These are phyloP conservation scores for Paradendryphiella salina DNA, from an alignment of 2,329 filamentous ascomycete genomes.

Conservation along the genomic window DNA sequence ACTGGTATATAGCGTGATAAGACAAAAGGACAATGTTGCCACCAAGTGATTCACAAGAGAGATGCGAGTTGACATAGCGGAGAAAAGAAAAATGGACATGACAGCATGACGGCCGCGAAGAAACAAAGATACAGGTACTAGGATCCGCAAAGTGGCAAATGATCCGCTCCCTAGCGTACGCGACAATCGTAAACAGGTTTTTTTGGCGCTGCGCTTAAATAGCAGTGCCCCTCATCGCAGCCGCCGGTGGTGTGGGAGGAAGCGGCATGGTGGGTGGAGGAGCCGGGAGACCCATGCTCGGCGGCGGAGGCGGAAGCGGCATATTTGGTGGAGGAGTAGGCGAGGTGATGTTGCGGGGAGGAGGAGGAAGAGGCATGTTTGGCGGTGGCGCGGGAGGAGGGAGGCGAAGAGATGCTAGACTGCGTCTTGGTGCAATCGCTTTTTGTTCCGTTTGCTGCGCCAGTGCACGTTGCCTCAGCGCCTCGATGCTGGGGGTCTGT, in stretches of 20 bases:
- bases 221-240: constrained; percentile 2
- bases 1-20: constrained; percentile 12
- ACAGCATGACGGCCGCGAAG: constrained; percentile 2
- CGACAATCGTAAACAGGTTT: background rate
- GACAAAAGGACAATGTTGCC: background rate
- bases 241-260: constrained; percentile 13
- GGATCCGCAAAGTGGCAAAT: background rate
- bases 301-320: constrained; percentile 17
- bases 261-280: constrained; percentile 17
- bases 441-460: constrained; percentile 19
- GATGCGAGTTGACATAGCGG: background rate
- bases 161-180: background rate
- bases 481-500: constrained; percentile 26
- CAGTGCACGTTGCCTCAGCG: constrained; percentile 32
- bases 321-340: constrained; percentile 20
- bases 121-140: background rate
- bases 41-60: background rate
- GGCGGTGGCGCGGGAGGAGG: constrained; percentile 54
- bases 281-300: constrained; percentile 9
- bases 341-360: constrained; percentile 30
- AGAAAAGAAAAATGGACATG: constrained; percentile 4
- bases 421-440: constrained; percentile 33
- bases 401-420: constrained; percentile 47
- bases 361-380: constrained; percentile 50
- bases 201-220: background rate